Evolutionary conservation across 1,284 basidiomycete species (phyloP).

Genomic region (Ceratorhiza oryzae-sativae): DNA sequence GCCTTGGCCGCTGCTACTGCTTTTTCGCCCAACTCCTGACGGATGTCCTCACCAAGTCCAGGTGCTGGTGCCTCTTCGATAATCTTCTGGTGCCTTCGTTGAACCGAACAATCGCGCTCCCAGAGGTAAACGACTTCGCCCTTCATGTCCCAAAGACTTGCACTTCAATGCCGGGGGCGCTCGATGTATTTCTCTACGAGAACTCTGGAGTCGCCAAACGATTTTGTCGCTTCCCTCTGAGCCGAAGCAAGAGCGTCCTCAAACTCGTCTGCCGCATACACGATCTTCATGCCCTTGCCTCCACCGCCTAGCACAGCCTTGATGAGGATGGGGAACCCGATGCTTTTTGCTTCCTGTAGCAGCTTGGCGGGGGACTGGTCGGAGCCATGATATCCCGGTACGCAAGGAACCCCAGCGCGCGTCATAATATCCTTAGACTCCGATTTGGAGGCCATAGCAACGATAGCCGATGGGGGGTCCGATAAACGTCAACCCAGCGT

Average conservation of each 20-base stretch:
- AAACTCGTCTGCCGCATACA: conserved; percentile 70
- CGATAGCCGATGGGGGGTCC: conserved; percentile 95
- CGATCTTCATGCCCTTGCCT: conserved; percentile 96
- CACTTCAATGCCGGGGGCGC: conserved; percentile 83
- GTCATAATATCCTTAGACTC: conserved; percentile 93
- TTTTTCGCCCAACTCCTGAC: conserved; percentile 83
- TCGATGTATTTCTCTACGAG: conserved; percentile 88
- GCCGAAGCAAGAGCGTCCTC: conserved; percentile 82
- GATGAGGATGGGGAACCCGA: conserved; percentile 91
- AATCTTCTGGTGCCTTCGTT: conserved; percentile 93
- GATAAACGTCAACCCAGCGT: conserved; percentile 93
- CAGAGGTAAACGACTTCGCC: conserved; percentile 86
- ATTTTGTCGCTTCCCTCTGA: conserved; percentile 84
- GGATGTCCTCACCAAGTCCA: conserved; percentile 75
- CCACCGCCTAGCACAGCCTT: conserved; percentile 97
- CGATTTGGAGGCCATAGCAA: conserved; percentile 92
- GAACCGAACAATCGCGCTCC: conserved; percentile 95
- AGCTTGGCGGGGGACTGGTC: conserved; percentile 75
- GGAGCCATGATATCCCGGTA: conserved; percentile 86
- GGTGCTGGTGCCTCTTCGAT: conserved; percentile 96
- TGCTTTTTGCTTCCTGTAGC: conserved; percentile 70
- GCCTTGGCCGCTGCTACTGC: conserved; percentile 91
- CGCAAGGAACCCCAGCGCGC: conserved; percentile 88
- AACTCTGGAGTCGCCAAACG: conserved; percentile 86
- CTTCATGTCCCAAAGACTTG: conserved; percentile 85